Conservation (phyloP, 2,329 filamentous ascomycete genomes). For the Phialophora macrospora region DNA sequence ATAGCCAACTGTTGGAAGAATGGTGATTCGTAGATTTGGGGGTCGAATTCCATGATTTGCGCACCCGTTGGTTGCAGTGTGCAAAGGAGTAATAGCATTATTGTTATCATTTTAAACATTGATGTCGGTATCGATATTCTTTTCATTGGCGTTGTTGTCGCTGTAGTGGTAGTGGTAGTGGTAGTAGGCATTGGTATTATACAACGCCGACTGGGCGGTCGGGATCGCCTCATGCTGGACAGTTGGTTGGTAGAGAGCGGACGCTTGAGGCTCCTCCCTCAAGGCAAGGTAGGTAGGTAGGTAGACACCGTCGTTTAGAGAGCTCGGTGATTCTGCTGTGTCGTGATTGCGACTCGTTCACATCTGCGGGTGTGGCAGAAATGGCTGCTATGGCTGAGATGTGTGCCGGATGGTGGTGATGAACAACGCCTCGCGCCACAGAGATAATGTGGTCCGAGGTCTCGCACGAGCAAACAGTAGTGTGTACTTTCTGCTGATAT, state of each 20-base stretch:
- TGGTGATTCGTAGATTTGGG: constrained; percentile 22
- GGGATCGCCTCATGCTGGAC: constrained; percentile 40
- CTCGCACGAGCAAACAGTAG: not conserved
- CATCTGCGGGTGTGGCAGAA: constrained; percentile 1
- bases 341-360: not conserved
- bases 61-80: constrained; percentile 19
- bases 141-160: not conserved
- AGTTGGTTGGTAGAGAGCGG: constrained; percentile 12
- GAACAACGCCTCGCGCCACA: not conserved
- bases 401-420: not conserved
- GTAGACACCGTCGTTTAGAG: not conserved
- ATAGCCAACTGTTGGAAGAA: constrained; percentile 27
- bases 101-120: constrained; percentile 11
- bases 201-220: constrained; percentile 24
- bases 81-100: constrained; percentile 31
- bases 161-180: not conserved
- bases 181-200: not conserved
- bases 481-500: constrained; percentile 3
- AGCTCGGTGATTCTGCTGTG: not conserved
- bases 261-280: constrained; percentile 12
- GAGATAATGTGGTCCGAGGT: not conserved
- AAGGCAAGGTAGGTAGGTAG: constrained; percentile 6
- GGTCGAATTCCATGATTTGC: constrained; percentile 23
- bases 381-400: not conserved
- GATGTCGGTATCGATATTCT: not conserved